phyloP scores from a whole-genome alignment of 805 yeast species.

The Wickerhamiella nectarea region DNA sequence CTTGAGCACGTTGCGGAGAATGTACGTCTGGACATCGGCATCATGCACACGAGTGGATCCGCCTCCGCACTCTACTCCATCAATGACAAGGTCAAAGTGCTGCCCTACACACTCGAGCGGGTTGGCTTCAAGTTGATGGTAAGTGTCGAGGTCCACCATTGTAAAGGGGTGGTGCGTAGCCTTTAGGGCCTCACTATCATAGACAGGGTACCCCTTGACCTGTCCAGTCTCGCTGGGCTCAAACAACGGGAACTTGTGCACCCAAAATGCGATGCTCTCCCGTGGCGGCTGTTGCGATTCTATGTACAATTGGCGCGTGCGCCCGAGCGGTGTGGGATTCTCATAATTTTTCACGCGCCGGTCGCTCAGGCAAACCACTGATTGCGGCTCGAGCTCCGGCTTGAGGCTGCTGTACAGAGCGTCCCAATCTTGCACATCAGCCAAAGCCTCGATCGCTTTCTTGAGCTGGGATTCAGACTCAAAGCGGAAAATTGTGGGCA shows the following conservation, averaged over 20 bases:
- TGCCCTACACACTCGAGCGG: constrained; percentile 69
- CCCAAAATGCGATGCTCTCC: constrained; percentile 42
- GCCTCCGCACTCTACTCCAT: constrained; percentile 95
- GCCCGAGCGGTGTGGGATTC: constrained; percentile 90
- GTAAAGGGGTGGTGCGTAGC: constrained; percentile 98
- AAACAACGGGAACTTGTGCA: constrained; percentile 84
- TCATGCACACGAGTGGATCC: constrained; percentile 95
- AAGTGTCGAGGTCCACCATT: constrained; percentile 67
- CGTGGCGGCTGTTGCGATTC: constrained; percentile 33
- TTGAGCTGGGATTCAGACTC: constrained; percentile 10
- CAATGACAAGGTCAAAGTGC: constrained; percentile 85
- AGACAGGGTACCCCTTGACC: constrained; percentile 42
- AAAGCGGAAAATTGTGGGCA: constrained; percentile 5
- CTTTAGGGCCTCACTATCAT: constrained; percentile 35
- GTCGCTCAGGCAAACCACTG: constrained; percentile 65
- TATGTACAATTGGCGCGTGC: constrained; percentile 63
- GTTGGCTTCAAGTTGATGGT: constrained; percentile 35
- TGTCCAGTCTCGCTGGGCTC: constrained; percentile 37
- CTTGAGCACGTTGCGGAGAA: constrained; percentile 50
- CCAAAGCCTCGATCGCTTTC: constrained; percentile 6
- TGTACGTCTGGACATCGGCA: constrained; percentile 55
- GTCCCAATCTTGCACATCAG: constrained; percentile 12
- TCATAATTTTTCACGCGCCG: constrained; percentile 54
- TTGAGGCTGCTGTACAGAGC: neutral
- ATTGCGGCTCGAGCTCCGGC: constrained; percentile 37